These are phyloP conservation scores for Diaporthe caulivora DNA, from an alignment of 2,329 filamentous ascomycete genomes.

Conservation along the genomic window DNA sequence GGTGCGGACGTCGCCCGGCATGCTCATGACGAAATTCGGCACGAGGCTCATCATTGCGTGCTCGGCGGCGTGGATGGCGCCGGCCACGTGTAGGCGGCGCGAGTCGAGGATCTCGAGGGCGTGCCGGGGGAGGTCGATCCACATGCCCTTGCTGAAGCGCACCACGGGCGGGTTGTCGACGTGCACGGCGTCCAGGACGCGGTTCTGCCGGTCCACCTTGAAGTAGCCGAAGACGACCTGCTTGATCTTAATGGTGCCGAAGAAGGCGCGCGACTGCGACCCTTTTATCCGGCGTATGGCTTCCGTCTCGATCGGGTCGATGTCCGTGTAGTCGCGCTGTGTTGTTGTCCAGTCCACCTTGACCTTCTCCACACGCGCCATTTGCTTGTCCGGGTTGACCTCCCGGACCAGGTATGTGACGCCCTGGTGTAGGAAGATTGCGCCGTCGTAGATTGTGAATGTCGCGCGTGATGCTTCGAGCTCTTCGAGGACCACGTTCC, in stretches of 20 bases:
- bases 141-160: constrained; percentile 88
- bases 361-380: constrained; percentile 89
- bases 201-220: constrained; percentile 88
- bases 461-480: constrained; percentile 96
- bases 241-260: constrained; percentile 86
- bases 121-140: constrained; percentile 87
- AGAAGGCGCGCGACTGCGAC: constrained; percentile 80
- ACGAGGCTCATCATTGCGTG: constrained; percentile 89
- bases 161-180: constrained; percentile 95
- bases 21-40: constrained; percentile 90
- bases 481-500: constrained; percentile 91
- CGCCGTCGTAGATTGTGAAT: constrained; percentile 96
- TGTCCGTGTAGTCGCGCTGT: constrained; percentile 93
- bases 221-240: constrained; percentile 97
- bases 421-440: constrained; percentile 97
- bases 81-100: constrained; percentile 82
- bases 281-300: constrained; percentile 78
- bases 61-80: constrained; percentile 93
- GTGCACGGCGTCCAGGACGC: constrained; percentile 90
- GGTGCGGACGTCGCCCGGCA: constrained; percentile 91
- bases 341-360: constrained; percentile 95
- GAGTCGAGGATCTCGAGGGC: constrained; percentile 84
- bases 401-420: constrained; percentile 92
- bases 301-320: constrained; percentile 94
- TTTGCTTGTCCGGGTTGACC: constrained; percentile 81